A percentile compares a stretch with the other conserved stretches of the same genome.
Evolutionary conservation across 768 basidiomycete species (phyloP).

Genomic region (Boletus reticulatus): DNA sequence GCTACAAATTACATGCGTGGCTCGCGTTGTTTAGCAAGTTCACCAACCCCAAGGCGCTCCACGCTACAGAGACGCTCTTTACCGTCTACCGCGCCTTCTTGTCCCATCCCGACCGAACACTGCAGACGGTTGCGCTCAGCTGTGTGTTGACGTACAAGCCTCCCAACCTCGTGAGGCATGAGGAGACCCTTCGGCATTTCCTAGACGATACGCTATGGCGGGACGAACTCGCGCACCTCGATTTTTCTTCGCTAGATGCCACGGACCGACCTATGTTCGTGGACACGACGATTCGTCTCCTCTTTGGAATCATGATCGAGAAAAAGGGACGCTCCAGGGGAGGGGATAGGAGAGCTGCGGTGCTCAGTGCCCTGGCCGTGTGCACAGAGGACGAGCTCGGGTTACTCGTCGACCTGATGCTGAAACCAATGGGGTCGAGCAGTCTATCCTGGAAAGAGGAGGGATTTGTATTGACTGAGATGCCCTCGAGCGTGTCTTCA

Average conservation of each 20-base stretch:
- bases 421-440: constrained; percentile 59
- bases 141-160: constrained; percentile 83
- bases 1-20: constrained; percentile 69
- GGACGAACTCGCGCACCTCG: constrained; percentile 78
- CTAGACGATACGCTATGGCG: constrained; percentile 87
- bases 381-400: constrained; percentile 73
- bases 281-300: constrained; percentile 65
- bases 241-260: constrained; percentile 55
- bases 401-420: constrained; percentile 84
- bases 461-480: constrained; percentile 30
- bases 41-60: constrained; percentile 86
- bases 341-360: constrained; percentile 66
- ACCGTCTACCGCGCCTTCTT: constrained; percentile 70
- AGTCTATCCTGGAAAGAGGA: constrained; percentile 21
- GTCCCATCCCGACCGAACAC: constrained; percentile 76
- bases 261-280: constrained; percentile 65
- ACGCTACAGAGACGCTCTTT: constrained; percentile 61
- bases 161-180: constrained; percentile 49
- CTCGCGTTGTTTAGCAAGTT: constrained; percentile 88
- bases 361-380: constrained; percentile 66
- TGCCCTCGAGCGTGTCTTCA: constrained; percentile 37
- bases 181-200: constrained; percentile 64
- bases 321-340: constrained; percentile 66
- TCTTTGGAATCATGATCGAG: constrained; percentile 89
- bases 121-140: constrained; percentile 73